Evolutionary conservation across 208 protist genomes (phyloP).

Genomic region (Acanthamoeba royreba): DNA sequence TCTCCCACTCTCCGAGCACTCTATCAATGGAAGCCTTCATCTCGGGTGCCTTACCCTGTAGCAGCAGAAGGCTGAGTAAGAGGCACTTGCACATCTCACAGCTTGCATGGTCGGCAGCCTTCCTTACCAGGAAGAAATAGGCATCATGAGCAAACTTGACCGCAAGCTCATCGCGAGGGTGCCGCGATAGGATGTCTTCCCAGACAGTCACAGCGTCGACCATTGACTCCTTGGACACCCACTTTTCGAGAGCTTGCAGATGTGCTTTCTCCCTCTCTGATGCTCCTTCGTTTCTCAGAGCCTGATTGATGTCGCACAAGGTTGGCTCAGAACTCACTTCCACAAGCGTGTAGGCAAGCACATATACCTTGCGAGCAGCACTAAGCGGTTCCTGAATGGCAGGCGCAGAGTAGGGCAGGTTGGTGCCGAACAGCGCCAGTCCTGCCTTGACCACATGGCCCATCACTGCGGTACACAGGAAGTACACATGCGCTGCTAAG

Average conservation of each 20-base stretch:
- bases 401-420: background rate
- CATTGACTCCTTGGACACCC: background rate
- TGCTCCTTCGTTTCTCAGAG: background rate
- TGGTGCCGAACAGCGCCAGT: background rate
- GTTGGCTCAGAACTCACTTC: background rate
- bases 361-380: background rate
- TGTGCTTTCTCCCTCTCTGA: background rate
- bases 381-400: background rate
- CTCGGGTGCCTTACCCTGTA: background rate
- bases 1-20: background rate
- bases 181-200: background rate
- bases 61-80: background rate
- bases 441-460: background rate
- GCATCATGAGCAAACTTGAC: slow-evolving; percentile 4
- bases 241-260: background rate
- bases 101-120: background rate
- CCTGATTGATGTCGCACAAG: background rate
- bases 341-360: background rate
- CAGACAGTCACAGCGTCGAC: background rate
- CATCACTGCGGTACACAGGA: background rate
- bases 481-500: background rate
- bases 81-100: background rate
- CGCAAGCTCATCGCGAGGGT: background rate
- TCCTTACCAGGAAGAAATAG: slow-evolving; percentile 11
- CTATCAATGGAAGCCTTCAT: background rate